Evolutionary conservation across 345 rosid genomes (phyloP).

Genomic region (Laguncularia racemosa): DNA sequence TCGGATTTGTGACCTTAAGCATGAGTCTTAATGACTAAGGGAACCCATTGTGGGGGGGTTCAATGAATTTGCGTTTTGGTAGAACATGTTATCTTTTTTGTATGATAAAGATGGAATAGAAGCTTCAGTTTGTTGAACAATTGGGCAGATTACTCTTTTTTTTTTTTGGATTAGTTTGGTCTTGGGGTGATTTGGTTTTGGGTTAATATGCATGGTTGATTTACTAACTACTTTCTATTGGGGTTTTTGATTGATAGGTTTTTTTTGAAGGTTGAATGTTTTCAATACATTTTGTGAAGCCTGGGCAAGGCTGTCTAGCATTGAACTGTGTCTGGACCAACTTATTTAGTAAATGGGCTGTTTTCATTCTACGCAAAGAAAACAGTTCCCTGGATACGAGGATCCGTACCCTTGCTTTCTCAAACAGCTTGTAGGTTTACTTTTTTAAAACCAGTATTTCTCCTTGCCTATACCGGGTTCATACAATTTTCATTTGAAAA

Average conservation of each 20-base stretch:
- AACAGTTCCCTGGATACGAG: constrained; percentile 74
- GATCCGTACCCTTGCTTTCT: constrained; percentile 88
- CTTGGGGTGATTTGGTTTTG: constrained; percentile 1
- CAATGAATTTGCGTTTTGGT: too few species aligned
- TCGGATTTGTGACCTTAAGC: too few species aligned
- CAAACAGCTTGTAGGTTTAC: constrained; percentile 77
- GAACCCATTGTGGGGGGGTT: too few species aligned
- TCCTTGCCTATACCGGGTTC: not conserved
- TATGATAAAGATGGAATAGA: too few species aligned
- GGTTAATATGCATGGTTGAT: not conserved
- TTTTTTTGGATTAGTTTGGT: not conserved
- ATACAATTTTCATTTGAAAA: not conserved
- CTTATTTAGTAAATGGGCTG: constrained; percentile 81
- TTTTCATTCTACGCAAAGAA: constrained; percentile 62
- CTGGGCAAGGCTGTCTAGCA: constrained; percentile 18
- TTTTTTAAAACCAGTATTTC: not conserved
- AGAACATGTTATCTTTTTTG: too few species aligned
- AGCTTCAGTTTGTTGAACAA: too few species aligned
- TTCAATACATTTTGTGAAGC: constrained; percentile 15
- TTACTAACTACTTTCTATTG: not conserved
- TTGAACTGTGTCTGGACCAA: constrained; percentile 3
- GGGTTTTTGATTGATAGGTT: constrained; percentile 7
- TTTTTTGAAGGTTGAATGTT: constrained; percentile 15
- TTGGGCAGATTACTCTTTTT: not conserved
- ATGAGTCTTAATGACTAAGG: too few species aligned